Evolutionary conservation across 345 rosid genomes (phyloP).

Genomic region (Populus pruinosa): DNA sequence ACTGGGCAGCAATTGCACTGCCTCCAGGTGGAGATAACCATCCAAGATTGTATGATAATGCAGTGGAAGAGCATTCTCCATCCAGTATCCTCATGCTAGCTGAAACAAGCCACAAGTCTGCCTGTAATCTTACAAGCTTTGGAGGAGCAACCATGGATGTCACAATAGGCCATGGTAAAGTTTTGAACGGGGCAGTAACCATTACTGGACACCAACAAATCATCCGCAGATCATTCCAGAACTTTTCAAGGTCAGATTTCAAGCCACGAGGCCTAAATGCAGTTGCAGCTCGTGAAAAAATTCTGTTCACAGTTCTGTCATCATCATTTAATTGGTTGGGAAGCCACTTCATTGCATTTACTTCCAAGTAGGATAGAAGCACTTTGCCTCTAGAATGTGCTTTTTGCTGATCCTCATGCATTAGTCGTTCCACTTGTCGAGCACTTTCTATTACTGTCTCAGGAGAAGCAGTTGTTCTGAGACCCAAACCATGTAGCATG

Average conservation of each 20-base stretch:
- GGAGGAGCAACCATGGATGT: slow-evolving; percentile 91
- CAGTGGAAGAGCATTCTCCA: slow-evolving; percentile 90
- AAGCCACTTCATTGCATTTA: slow-evolving; percentile 83
- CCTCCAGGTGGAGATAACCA: slow-evolving; percentile 95
- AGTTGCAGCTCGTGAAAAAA: slow-evolving; percentile 80
- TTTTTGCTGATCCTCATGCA: slow-evolving; percentile 65
- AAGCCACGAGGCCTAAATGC: slow-evolving; percentile 75
- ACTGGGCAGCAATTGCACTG: slow-evolving; percentile 89
- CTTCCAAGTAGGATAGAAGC: slow-evolving; percentile 84
- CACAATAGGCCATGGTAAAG: slow-evolving; percentile 87
- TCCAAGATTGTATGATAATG: slow-evolving; percentile 81
- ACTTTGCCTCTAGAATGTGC: slow-evolving; percentile 76
- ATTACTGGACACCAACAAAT: slow-evolving; percentile 97
- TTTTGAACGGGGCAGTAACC: slow-evolving; percentile 73
- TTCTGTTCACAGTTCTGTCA: slow-evolving; percentile 62
- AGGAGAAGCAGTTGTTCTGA: slow-evolving; percentile 69
- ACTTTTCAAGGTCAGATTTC: slow-evolving; percentile 72
- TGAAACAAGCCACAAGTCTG: slow-evolving; percentile 90
- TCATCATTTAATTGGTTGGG: slow-evolving; percentile 61
- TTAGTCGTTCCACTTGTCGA: slow-evolving; percentile 59
- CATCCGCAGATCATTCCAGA: slow-evolving; percentile 82
- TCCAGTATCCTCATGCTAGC: slow-evolving; percentile 94
- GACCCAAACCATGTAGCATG: slow-evolving; percentile 86
- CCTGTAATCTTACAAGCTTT: slow-evolving; percentile 72
- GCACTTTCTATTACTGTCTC: slow-evolving; percentile 84